Evolutionary conservation across 129 eudicot genomes (phyloP).

Genomic region (Tagetes erecta): DNA sequence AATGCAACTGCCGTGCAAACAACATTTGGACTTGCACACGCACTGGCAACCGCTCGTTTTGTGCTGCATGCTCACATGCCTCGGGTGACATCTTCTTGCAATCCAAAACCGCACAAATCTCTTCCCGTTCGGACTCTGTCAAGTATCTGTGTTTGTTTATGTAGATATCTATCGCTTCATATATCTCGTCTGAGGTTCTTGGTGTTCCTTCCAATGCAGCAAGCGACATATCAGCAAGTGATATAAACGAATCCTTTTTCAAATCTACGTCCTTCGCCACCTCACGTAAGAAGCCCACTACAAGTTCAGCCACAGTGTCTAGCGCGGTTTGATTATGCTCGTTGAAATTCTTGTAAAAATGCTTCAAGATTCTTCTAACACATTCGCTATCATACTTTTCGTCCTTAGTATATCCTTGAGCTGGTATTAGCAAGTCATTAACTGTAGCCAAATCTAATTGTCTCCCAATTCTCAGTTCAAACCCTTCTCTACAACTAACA

Average conservation of each 20-base stretch:
- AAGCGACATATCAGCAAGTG: slow-evolving; percentile 10
- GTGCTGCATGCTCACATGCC: slow-evolving; percentile 20
- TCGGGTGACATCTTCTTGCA: slow-evolving; percentile 20
- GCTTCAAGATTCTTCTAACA: slow-evolving; percentile 22
- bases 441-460: slow-evolving; percentile 11
- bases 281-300: neutral
- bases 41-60: slow-evolving; percentile 4
- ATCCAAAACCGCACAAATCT: slow-evolving; percentile 6
- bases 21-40: slow-evolving; percentile 7
- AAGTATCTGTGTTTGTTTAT: slow-evolving; percentile 4
- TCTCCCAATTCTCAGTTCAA: slow-evolving; percentile 11
- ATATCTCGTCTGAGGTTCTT: slow-evolving; percentile 4
- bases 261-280: neutral
- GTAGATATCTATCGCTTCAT: slow-evolving; percentile 6
- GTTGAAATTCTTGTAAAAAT: neutral
- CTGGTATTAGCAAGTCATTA: slow-evolving; percentile 4
- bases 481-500: slow-evolving; percentile 4
- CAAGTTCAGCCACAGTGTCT: slow-evolving; percentile 4
- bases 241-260: slow-evolving; percentile 8
- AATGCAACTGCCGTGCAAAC: slow-evolving; percentile 16
- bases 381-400: slow-evolving; percentile 15
- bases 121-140: slow-evolving; percentile 16
- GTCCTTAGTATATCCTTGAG: neutral
- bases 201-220: slow-evolving; percentile 12
- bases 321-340: neutral